Base-by-base conservation (phyloP, 805 yeast genomes). In the Candida saitoana region DNA sequence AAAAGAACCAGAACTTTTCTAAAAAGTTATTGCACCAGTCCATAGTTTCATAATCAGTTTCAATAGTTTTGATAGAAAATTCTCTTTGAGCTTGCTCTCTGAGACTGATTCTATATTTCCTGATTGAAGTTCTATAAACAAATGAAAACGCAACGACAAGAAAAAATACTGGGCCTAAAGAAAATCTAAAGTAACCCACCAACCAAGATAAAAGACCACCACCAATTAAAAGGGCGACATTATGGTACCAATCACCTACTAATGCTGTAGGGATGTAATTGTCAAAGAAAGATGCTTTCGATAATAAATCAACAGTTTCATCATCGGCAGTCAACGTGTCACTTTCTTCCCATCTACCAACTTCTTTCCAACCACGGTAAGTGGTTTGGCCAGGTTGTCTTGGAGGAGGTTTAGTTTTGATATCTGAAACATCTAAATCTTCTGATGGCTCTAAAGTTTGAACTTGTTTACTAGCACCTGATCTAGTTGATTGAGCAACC, bases 211-310 rank as follows among this genome's bases (percentile, higher is more conserved):
- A 58, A 11, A 85, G 58, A 0, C 85, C 89, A 5, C 84, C 88
- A 17, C 75, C 59, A 22, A 84, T 69, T 44, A 88, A 67, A 29
- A 82, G 73, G 0, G 78, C 96, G n/a, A 83, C 82, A 40, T 84
- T 82, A 61, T 93, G 98, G 58, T 84, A 93, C 99, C 99, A 93
- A 58, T 93, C 98, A 40, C 99, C 99, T 54, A 85, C 87, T 12
- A 79, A 76, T 29, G 65, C 71, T 20, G 87, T 84, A 5, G 95
- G 95, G 41, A 93, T 65, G 54, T 82, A 77, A 44, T 77, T 73
- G 55, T 89, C 96, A 44, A 90, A 67, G 27, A 85, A 55, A 0
- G 97, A 87, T 16, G 88, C 80, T 18, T 77, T 75, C 18, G 82
- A 73, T 44, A 80, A 63, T 51, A 89, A 67, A 60, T 89, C 96